Evolutionary conservation across 257 asterid species (phyloP).

Genomic region (Coffea canephora): DNA sequence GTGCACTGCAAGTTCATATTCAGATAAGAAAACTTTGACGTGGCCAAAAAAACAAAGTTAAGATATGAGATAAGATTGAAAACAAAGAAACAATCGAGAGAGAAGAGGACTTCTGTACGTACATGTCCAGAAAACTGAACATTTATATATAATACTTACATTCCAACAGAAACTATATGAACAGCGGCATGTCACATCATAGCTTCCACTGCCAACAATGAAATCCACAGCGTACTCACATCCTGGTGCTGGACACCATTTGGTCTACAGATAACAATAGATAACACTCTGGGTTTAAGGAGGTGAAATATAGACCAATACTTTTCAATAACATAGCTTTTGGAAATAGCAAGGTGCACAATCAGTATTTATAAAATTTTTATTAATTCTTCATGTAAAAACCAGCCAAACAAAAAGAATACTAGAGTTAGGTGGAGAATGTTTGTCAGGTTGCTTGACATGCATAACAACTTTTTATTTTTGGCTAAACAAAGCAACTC

Average conservation of each 20-base stretch:
- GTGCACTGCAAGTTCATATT: constrained; percentile 37
- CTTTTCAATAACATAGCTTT: neutral
- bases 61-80: constrained; percentile 13
- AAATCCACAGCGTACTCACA: constrained; percentile 90
- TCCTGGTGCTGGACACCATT: constrained; percentile 98
- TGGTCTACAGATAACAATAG: constrained; percentile 46
- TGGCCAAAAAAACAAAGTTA: constrained; percentile 1
- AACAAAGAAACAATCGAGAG: constrained; percentile 2
- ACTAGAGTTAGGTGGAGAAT: neutral
- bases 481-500: neutral
- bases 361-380: neutral
- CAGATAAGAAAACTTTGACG: neutral
- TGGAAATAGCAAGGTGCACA: neutral
- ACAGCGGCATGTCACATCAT: constrained; percentile 81
- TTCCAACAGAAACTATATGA: constrained; percentile 89
- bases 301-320: neutral
- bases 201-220: constrained; percentile 78
- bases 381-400: neutral
- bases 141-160: constrained; percentile 41
- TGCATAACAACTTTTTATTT: neutral
- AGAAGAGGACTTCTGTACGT: neutral
- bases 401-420: neutral
- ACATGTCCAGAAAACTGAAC: neutral
- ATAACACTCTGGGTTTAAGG: constrained; percentile 7
- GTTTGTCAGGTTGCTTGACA: neutral